These are phyloP conservation scores for Xylaria sp. DNA, from an alignment of 2,329 filamentous ascomycete species.

Conservation along the genomic window DNA sequence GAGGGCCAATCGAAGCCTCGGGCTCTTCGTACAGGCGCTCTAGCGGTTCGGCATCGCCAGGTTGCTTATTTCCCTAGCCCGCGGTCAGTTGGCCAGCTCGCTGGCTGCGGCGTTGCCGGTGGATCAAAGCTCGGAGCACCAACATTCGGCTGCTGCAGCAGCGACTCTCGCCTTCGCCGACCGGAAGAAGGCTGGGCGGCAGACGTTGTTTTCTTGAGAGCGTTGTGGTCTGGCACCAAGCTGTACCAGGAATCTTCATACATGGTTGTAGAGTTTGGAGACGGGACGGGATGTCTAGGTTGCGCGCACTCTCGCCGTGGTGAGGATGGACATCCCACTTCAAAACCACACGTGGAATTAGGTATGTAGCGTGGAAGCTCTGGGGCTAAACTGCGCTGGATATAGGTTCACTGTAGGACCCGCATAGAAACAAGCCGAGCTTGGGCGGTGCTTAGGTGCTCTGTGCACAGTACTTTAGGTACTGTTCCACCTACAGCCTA, in stretches of 20 bases:
- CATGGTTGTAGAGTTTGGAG: constrained; percentile 60
- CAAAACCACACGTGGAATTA: constrained; percentile 23
- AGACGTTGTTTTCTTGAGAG: constrained; percentile 61
- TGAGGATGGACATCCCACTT: constrained; percentile 20
- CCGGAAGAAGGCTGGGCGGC: constrained; percentile 57
- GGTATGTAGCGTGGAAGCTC: not conserved
- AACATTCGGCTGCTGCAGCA: constrained; percentile 75
- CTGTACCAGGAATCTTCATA: constrained; percentile 89
- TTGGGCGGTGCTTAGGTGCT: too few species aligned
- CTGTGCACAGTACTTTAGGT: not conserved
- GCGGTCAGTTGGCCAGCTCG: constrained; percentile 31
- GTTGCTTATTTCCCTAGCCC: constrained; percentile 64
- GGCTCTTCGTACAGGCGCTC: constrained; percentile 68
- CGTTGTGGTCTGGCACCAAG: constrained; percentile 71
- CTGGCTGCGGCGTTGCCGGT: constrained; percentile 35
- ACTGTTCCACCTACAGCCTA: not conserved
- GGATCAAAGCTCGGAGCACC: constrained; percentile 46
- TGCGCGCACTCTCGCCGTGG: constrained; percentile 4
- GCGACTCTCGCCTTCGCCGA: constrained; percentile 75
- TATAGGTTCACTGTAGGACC: too few species aligned
- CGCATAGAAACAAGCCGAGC: too few species aligned
- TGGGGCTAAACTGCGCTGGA: too few species aligned
- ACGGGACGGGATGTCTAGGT: not conserved
- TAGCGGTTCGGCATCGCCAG: constrained; percentile 66
- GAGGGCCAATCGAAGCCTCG: constrained; percentile 67